A percentile compares a stretch with the other conserved stretches of the same genome.
Conservation (phyloP, 2,329 filamentous ascomycete species). For the Teratosphaeria nubilosa region DNA sequence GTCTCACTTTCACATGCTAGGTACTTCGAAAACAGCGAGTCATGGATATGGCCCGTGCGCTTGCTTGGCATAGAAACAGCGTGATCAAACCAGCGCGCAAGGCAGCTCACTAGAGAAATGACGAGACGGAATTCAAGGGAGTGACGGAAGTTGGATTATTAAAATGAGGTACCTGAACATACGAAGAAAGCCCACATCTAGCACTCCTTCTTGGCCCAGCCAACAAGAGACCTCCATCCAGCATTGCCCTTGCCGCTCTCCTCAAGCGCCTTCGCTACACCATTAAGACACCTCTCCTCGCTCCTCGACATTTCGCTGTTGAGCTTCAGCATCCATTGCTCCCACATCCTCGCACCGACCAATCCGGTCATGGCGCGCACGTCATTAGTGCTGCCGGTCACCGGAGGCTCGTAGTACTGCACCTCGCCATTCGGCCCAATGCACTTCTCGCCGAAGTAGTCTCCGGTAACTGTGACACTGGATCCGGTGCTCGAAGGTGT, state of each 20-base stretch:
- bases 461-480: slow-evolving; percentile 4
- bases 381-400: slow-evolving; percentile 26
- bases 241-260: slow-evolving; percentile 49
- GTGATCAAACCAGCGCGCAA: not conserved
- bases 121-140: not conserved
- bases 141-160: not conserved
- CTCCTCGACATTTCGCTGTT: slow-evolving; percentile 75
- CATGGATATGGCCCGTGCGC: not conserved
- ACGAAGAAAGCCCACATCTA: not conserved
- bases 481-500: slow-evolving; percentile 2
- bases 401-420: slow-evolving; percentile 19
- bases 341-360: slow-evolving; percentile 83
- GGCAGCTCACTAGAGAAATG: not conserved
- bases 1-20: not conserved
- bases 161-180: not conserved
- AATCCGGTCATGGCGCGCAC: slow-evolving; percentile 58
- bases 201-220: slow-evolving; percentile 45
- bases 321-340: slow-evolving; percentile 86
- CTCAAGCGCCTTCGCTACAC: slow-evolving; percentile 48
- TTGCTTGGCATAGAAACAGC: not conserved
- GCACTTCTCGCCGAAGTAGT: slow-evolving; percentile 13
- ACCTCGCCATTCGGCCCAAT: slow-evolving; percentile 26
- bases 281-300: slow-evolving; percentile 42
- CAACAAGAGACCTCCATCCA: slow-evolving; percentile 51
- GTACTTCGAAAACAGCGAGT: not conserved